Conservation (phyloP, 257 asterid genomes). For the Solanum phureja region DNA sequence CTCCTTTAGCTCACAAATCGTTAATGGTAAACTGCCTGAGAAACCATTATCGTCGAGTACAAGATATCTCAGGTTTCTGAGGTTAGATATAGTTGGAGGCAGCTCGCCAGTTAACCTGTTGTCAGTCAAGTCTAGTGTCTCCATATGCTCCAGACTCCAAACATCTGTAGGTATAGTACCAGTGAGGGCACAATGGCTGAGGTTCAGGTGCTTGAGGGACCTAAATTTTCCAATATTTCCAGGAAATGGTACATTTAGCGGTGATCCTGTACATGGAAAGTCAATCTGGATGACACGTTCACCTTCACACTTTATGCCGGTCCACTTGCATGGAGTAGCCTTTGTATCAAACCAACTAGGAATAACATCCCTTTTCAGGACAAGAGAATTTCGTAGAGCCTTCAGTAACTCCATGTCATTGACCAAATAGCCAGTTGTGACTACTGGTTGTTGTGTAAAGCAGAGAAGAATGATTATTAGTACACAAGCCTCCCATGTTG, state of each 20-base stretch:
- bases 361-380: constrained; percentile 10
- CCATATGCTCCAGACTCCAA: constrained; percentile 44
- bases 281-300: constrained; percentile 24
- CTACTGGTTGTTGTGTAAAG: constrained; percentile 3
- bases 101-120: constrained; percentile 42
- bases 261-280: constrained; percentile 22
- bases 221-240: constrained; percentile 24
- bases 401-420: constrained; percentile 26
- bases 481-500: not conserved
- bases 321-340: constrained; percentile 51
- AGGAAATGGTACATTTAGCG: constrained; percentile 42
- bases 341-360: constrained; percentile 38
- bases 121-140: constrained; percentile 43
- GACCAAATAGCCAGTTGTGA: constrained; percentile 7
- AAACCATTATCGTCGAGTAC: constrained; percentile 54
- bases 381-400: constrained; percentile 28
- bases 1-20: constrained; percentile 32
- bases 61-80: constrained; percentile 31
- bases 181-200: constrained; percentile 44
- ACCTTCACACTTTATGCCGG: constrained; percentile 50
- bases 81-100: constrained; percentile 24
- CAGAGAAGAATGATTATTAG: constrained; percentile 17
- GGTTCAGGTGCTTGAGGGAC: constrained; percentile 44
- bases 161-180: constrained; percentile 37
- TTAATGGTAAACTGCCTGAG: constrained; percentile 42